Evolutionary conservation across 768 basidiomycete genomes (phyloP).

Genomic region (Serendipita sp.): DNA sequence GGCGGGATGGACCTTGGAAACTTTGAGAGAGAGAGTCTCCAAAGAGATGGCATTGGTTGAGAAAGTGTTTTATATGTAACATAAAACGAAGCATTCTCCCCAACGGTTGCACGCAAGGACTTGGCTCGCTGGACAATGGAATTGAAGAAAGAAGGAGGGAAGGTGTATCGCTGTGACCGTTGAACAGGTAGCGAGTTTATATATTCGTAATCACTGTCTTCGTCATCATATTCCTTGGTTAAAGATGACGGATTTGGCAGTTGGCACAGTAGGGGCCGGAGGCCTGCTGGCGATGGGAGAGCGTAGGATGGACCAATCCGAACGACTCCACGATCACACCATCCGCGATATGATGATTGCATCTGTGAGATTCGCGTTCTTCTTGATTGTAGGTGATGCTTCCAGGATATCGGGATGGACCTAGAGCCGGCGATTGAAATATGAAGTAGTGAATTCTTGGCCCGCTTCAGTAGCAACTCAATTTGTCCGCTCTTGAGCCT

Average conservation of each 20-base stretch:
- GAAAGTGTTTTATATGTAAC: neutral
- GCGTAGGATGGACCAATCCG: neutral
- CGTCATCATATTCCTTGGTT: too few species aligned
- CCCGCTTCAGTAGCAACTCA: neutral
- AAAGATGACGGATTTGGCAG: too few species aligned
- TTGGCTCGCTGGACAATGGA: neutral
- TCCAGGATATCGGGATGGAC: too few species aligned
- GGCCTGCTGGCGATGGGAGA: neutral
- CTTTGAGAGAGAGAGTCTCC: neutral
- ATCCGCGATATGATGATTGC: too few species aligned
- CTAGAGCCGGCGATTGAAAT: neutral
- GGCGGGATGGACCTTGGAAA: too few species aligned
- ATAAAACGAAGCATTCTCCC: neutral
- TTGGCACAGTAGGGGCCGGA: too few species aligned
- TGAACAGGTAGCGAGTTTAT: neutral
- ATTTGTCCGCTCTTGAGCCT: neutral
- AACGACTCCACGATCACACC: neutral
- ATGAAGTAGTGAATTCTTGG: neutral
- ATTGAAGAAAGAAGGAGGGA: neutral
- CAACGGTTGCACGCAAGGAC: neutral
- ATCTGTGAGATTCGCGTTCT: too few species aligned
- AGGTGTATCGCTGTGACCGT: neutral
- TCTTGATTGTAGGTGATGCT: too few species aligned
- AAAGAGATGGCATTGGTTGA: neutral
- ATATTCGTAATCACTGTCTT: too few species aligned